These are phyloP conservation scores for Yamadazyma triangularis DNA, from an alignment of 1,139 yeast species.

Conservation along the genomic window DNA sequence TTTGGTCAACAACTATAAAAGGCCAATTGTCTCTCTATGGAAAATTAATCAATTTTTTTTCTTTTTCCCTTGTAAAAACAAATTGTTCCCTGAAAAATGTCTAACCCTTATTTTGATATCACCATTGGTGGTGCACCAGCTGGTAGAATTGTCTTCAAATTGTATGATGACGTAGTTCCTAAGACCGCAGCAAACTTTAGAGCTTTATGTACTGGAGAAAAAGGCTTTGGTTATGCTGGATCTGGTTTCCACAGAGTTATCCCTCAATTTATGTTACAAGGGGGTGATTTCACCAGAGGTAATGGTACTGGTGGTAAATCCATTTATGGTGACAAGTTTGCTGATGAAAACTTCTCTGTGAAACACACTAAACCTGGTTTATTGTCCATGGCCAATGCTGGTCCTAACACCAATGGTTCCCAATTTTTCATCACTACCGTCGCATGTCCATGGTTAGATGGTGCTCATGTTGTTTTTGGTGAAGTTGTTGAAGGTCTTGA, in stretches of 20 bases:
- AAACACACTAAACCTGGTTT: slow-evolving; percentile 91
- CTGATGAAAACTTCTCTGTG: slow-evolving; percentile 89
- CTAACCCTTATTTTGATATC: slow-evolving; percentile 73
- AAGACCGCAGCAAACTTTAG: slow-evolving; percentile 98
- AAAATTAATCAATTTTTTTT: too few relatives aligned
- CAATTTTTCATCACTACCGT: slow-evolving; percentile 99
- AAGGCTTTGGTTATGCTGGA: slow-evolving; percentile 91
- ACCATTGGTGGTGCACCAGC: slow-evolving; percentile 54
- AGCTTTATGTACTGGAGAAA: slow-evolving; percentile 94
- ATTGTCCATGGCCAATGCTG: slow-evolving; percentile 98
- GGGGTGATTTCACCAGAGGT: slow-evolving; percentile 96
- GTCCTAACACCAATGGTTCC: slow-evolving; percentile 99
- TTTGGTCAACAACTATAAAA: too few relatives aligned
- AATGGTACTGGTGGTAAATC: slow-evolving; percentile 99
- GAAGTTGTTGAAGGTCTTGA: slow-evolving; percentile 91
- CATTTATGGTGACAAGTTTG: slow-evolving; percentile 92
- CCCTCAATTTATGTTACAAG: slow-evolving; percentile 98
- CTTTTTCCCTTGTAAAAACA: neutral
- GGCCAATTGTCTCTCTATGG: too few relatives aligned
- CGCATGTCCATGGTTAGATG: slow-evolving; percentile 94
- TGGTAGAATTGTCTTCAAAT: slow-evolving; percentile 43
- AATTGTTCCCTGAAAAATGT: slow-evolving; percentile 25
- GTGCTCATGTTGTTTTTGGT: slow-evolving; percentile 98
- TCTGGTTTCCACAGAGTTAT: slow-evolving; percentile 98
- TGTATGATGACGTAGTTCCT: slow-evolving; percentile 93